Evolutionary conservation across 192 early-diverging fungal genomes (phyloP).

Genomic region (Coemansia javaensis): DNA sequence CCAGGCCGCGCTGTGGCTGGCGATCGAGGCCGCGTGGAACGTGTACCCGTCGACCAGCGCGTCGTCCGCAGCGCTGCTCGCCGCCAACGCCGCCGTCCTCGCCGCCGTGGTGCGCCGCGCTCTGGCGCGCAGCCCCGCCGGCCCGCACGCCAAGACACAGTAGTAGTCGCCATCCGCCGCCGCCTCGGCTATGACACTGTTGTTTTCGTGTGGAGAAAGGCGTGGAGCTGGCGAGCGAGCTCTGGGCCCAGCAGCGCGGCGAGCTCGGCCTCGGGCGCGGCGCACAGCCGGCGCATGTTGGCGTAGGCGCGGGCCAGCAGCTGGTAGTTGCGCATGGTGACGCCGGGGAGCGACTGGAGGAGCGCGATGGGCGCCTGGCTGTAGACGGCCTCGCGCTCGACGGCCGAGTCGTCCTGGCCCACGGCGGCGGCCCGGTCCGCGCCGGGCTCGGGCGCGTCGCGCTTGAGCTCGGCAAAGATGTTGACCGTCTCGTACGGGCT

Average conservation of each 20-base stretch:
- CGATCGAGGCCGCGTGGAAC: slow-evolving; percentile 82
- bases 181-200: no score
- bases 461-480: slow-evolving; percentile 90
- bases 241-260: slow-evolving; percentile 59
- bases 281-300: slow-evolving; percentile 61
- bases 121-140: no score
- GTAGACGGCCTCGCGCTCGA: slow-evolving; percentile 62
- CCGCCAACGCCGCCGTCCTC: slow-evolving; percentile 59
- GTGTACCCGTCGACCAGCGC: slow-evolving; percentile 71
- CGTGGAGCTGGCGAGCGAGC: slow-evolving; percentile 54
- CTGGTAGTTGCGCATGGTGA: slow-evolving; percentile 77
- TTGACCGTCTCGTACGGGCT: slow-evolving; percentile 79
- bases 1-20: slow-evolving; percentile 18
- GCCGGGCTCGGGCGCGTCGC: slow-evolving; percentile 69
- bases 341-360: slow-evolving; percentile 79
- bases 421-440: slow-evolving; percentile 59
- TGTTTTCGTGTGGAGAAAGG: slow-evolving; percentile 55
- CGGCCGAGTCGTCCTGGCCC: slow-evolving; percentile 59
- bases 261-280: slow-evolving; percentile 47
- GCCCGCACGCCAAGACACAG: no score
- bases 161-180: no score
- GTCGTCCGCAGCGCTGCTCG: slow-evolving; percentile 50
- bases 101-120: slow-evolving; percentile 4
- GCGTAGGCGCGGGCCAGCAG: slow-evolving; percentile 62
- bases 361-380: slow-evolving; percentile 72